Conservation (phyloP, 2,329 filamentous ascomycete genomes). For the Shiraia sp. region DNA sequence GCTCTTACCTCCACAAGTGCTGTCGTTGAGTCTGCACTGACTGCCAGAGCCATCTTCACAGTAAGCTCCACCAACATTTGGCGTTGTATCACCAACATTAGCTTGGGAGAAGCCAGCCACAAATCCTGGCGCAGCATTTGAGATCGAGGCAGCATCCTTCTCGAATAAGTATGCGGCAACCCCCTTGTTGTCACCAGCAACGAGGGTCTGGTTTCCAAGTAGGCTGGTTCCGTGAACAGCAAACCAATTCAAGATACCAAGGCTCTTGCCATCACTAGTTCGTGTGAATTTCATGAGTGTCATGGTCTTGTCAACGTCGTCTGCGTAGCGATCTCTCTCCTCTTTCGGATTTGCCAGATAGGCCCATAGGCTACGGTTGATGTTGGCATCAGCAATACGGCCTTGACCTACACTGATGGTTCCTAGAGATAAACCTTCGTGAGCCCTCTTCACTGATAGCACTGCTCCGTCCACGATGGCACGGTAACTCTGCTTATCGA, state of each 20-base stretch:
- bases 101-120: conserved; percentile 92
- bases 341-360: conserved; percentile 82
- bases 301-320: conserved; percentile 74
- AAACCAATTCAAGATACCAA: conserved; percentile 88
- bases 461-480: conserved; percentile 87
- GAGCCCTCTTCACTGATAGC: conserved; percentile 79
- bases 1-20: conserved; percentile 76
- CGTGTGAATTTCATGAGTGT: conserved; percentile 79
- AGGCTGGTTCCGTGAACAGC: conserved; percentile 90
- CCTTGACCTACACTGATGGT: conserved; percentile 71
- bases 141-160: conserved; percentile 61
- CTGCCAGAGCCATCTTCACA: conserved; percentile 78
- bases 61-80: conserved; percentile 84
- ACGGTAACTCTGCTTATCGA: conserved; percentile 82
- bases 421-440: conserved; percentile 71
- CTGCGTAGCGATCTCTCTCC: conserved; percentile 72
- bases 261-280: conserved; percentile 72
- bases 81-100: conserved; percentile 87
- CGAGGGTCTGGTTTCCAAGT: conserved; percentile 86
- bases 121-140: conserved; percentile 64
- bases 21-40: conserved; percentile 76
- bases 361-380: conserved; percentile 85
- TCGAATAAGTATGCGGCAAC: conserved; percentile 87
- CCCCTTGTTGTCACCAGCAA: conserved; percentile 95
- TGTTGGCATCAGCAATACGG: conserved; percentile 74